phyloP scores from a whole-genome alignment of 768 basidiomycete species.

The Boletus rubescentipes region DNA sequence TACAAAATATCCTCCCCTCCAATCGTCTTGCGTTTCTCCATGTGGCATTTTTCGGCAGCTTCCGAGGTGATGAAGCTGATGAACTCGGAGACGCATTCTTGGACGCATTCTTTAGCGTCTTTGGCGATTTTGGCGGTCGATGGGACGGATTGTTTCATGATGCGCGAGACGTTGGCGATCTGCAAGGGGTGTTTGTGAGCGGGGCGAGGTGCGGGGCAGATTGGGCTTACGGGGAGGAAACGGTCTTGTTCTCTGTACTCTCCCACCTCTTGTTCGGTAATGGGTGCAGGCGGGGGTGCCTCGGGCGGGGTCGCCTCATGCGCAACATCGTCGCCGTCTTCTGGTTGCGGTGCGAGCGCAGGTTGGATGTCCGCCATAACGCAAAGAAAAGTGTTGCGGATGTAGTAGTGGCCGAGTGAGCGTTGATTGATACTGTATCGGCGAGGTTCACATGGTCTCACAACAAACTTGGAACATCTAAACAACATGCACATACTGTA shows the following conservation, averaged over 20 bases:
- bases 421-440: not conserved
- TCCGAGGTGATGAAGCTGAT: constrained; percentile 98
- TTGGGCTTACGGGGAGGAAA: constrained; percentile 76
- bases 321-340: constrained; percentile 34
- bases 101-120: constrained; percentile 97
- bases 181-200: not conserved
- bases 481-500: too few relatives aligned
- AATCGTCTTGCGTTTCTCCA: constrained; percentile 97
- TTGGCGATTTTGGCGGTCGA: constrained; percentile 93
- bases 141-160: constrained; percentile 93
- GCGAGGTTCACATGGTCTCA: not conserved
- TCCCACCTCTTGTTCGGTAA: constrained; percentile 91
- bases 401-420: not conserved
- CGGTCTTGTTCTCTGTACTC: constrained; percentile 96
- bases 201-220: not conserved
- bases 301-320: constrained; percentile 38
- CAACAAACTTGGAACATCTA: not conserved
- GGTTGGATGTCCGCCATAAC: constrained; percentile 34
- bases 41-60: constrained; percentile 90
- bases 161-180: constrained; percentile 98
- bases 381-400: not conserved
- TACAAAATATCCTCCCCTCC: constrained; percentile 96
- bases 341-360: constrained; percentile 40
- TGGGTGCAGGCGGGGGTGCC: constrained; percentile 59
- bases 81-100: constrained; percentile 98